A percentile compares a stretch with the other conserved stretches of the same genome.
phyloP scores from a whole-genome alignment of 2,329 filamentous ascomycete species.

The Beauveria medogensis region DNA sequence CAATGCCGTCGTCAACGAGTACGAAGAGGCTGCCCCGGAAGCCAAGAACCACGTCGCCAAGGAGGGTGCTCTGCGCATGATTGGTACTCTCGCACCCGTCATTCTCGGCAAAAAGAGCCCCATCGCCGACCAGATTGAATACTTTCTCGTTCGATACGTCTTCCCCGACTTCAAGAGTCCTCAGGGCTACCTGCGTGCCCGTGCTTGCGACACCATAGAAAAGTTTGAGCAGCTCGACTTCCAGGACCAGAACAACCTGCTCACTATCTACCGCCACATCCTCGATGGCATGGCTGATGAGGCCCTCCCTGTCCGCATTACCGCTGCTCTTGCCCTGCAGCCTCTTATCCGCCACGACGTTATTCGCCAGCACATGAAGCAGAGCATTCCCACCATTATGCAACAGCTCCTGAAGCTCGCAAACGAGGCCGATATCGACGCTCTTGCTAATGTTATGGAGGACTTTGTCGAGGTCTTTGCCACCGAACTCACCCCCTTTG shows the following conservation, averaged over 20 bases:
- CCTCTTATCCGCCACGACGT: slow-evolving; percentile 92
- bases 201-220: slow-evolving; percentile 94
- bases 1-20: slow-evolving; percentile 89
- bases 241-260: slow-evolving; percentile 90
- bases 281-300: slow-evolving; percentile 92
- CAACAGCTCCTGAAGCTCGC: slow-evolving; percentile 94
- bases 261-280: slow-evolving; percentile 94
- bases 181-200: slow-evolving; percentile 85
- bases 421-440: slow-evolving; percentile 96
- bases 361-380: slow-evolving; percentile 91
- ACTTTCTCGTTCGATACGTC: slow-evolving; percentile 96
- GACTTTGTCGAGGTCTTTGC: slow-evolving; percentile 99
- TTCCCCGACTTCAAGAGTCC: slow-evolving; percentile 95
- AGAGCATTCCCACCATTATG: slow-evolving; percentile 98
- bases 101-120: slow-evolving; percentile 97
- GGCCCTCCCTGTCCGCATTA: slow-evolving; percentile 88
- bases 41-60: slow-evolving; percentile 94
- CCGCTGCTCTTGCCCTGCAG: slow-evolving; percentile 87
- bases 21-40: slow-evolving; percentile 73
- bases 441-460: slow-evolving; percentile 97
- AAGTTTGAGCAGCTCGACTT: slow-evolving; percentile 98
- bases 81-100: slow-evolving; percentile 86
- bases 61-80: slow-evolving; percentile 94
- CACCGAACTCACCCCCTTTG: slow-evolving; percentile 92
- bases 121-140: slow-evolving; percentile 94